Evolutionary conservation across 768 basidiomycete genomes (phyloP), one percentile per base, ranked within the genome.

Genomic region (Suillus subalutaceus): DNA sequence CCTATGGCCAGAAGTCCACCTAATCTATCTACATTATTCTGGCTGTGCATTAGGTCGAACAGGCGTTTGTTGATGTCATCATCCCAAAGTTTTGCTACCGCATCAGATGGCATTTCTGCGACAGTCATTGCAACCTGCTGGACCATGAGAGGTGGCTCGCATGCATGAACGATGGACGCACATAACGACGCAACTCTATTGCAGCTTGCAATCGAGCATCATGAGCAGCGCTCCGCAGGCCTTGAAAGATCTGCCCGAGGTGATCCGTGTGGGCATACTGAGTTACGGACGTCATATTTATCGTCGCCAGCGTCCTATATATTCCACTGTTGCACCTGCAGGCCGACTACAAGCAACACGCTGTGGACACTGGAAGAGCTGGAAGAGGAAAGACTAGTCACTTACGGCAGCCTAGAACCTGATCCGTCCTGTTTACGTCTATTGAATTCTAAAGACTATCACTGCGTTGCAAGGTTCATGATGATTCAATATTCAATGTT

Each of bases 1-100:
- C 94, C 92, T 73, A 97, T 97, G 30, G 95, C 96, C 63, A 90
- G 77, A 41, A 98, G 80, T 41, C 94, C 96, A 16, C 94, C 96
- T 63, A 95, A 85, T 69, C 92, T 91, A 75, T 96, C 94, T 30
- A 84, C 81, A 62, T 83, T 86, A 73, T 88, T 89, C 73, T 89
- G 88, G 71, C 91, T 92, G 73, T 96, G 93, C 65, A 92, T 90
- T 55, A 95, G 84, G 70, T 92, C 90, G 73, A 94, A 93, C 63
- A 96, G 80, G 44, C 88, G 81, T 68, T 87, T 84, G 74, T 90
- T 94, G 70, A 96, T 90, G 64, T 87, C 88, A 69, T 93, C 90
- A 67, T 94, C 92, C 92, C 93, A 95, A 59, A 94, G 79, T 74
- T 93, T 93, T 0, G 88, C 85, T 12, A 90, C 89, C 15, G 88